Evolutionary conservation across 768 basidiomycete genomes (phyloP), one percentile per base, ranked within the genome.

Genomic region (Leucocoprinus leucothites): DNA sequence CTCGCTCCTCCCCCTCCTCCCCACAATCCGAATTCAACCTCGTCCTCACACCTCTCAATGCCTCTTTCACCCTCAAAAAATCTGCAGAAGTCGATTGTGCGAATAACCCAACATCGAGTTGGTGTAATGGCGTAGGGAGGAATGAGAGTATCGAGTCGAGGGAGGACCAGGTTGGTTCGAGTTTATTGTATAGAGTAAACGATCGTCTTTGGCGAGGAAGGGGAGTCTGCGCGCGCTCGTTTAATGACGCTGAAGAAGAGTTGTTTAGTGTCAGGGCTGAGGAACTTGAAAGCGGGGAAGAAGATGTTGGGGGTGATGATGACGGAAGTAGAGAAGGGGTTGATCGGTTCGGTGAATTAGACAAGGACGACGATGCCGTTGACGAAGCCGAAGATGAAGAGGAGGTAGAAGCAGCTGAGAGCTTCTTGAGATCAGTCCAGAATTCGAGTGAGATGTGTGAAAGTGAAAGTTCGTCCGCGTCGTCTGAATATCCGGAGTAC

Each of bases 91-190:
- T 63, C 0, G 72, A 67, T 1, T 67, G 64, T 9, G 75, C 72
- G 53, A 75, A 77, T 14, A 77, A 61, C 3, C 76, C 76, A 22
- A 77, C 66, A 19, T 75, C 75, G 14, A 77, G 66, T n/a, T 69
- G 66, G 6, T 62, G 60, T 13, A 75, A 58, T 3, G 21, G 74
- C 60, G 50, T 65, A 66, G 8, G 67, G 65, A 53, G 28, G 19
- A 63, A 63, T 19, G 67, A 57, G 48, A 77, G 65, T 4, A 75
- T 64, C 4, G 70, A 51, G 47, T 75, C 71, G 2, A 77, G 68
- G 9, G 54, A 63, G 0, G 59, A 52, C 74, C 75, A 77, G n/a
- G 53, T 55, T 14, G 46, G 24, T 21, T 55, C 31, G 31, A 31
- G 31, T 31, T 31, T 31, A 31, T 5, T 38, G 7, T 22, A 48